Conservation (phyloP, 495 filamentous ascomycete genomes). For the Bacidia gigantensis region DNA sequence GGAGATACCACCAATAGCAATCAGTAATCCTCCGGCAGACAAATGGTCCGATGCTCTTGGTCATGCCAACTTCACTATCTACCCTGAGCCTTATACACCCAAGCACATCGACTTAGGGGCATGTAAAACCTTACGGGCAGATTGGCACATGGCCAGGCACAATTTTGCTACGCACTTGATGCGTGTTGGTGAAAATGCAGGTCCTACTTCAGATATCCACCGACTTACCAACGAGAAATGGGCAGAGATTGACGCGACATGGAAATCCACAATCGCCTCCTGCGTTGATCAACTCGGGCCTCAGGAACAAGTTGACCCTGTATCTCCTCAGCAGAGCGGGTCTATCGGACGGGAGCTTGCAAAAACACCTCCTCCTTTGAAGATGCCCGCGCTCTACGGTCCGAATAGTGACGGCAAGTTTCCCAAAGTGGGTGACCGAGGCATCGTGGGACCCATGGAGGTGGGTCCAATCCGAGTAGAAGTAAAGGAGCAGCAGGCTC, state of each 20-base stretch:
- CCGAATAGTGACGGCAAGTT: constrained; percentile 68
- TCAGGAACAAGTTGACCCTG: constrained; percentile 19
- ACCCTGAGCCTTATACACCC: constrained; percentile 66
- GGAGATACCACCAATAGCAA: constrained; percentile 42
- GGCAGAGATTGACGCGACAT: constrained; percentile 57
- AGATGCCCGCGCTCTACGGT: constrained; percentile 46
- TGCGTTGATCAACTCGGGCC: constrained; percentile 28
- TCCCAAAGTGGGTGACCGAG: constrained; percentile 70
- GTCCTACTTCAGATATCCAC: constrained; percentile 69
- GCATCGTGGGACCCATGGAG: constrained; percentile 88
- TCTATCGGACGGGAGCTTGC: constrained; percentile 9
- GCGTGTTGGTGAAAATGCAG: constrained; percentile 77
- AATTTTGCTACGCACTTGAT: constrained; percentile 77
- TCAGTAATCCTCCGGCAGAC: constrained; percentile 52
- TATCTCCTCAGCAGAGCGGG: constrained; percentile 12
- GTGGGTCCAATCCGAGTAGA: constrained; percentile 35
- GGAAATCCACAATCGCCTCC: constrained; percentile 51
- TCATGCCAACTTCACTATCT: constrained; percentile 84
- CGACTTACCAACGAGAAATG: constrained; percentile 73
- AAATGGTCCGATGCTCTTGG: constrained; percentile 72
- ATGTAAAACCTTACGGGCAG: constrained; percentile 52
- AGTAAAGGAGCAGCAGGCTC: constrained; percentile 23
- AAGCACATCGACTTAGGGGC: constrained; percentile 42
- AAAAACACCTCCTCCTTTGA: constrained; percentile 32
- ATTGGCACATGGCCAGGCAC: constrained; percentile 68